A percentile compares a stretch with the other conserved stretches of the same genome.
These are phyloP conservation scores for Solanum sejunctum DNA, from an alignment of 257 asterid genomes.

Conservation along the genomic window DNA sequence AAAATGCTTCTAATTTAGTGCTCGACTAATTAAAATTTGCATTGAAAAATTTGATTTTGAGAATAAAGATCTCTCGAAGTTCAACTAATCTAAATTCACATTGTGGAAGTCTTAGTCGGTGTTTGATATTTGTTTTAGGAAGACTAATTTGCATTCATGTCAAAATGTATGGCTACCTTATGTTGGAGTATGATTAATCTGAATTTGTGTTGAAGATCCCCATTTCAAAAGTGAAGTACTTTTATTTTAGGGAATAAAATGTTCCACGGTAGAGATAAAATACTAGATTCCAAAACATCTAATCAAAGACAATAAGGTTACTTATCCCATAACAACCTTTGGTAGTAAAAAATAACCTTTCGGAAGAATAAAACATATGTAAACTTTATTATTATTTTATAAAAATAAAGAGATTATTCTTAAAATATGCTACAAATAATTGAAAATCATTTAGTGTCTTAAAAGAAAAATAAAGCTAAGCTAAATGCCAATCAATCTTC, in stretches of 20 bases:
- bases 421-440: too few relatives aligned
- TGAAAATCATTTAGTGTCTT: not conserved
- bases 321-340: not conserved
- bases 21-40: not conserved
- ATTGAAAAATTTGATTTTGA: not conserved
- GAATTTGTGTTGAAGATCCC: not conserved
- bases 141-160: not conserved
- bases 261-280: not conserved
- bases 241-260: not conserved
- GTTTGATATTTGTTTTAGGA: not conserved
- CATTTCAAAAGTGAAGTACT: too few relatives aligned
- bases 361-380: too few relatives aligned
- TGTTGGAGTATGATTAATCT: not conserved
- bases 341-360: not conserved
- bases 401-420: too few relatives aligned
- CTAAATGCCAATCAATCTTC: not conserved
- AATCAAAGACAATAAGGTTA: accelerated
- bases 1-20: accelerated
- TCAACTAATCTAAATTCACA: not conserved
- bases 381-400: too few relatives aligned
- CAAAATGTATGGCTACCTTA: not conserved
- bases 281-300: not conserved
- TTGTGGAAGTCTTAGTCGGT: not conserved
- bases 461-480: not conserved
- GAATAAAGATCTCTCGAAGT: not conserved